phyloP scores from a whole-genome alignment of 2,329 filamentous ascomycete species.

The Westerdykella ornata region DNA sequence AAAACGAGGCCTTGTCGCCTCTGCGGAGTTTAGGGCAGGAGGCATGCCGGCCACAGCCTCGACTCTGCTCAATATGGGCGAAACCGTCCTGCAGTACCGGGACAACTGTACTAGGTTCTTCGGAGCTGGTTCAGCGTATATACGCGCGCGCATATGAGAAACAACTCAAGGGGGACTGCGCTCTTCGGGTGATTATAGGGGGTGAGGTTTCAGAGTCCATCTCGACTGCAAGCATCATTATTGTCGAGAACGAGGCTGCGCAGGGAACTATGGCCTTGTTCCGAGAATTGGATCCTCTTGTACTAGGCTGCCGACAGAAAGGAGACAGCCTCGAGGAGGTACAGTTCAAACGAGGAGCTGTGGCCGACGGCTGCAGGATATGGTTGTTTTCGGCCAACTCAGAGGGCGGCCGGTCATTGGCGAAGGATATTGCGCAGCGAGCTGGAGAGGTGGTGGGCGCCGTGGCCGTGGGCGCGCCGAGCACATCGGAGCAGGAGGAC shows the following conservation, averaged over 20 bases:
- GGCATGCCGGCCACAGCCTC: slow-evolving; percentile 21
- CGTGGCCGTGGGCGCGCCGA: slow-evolving; percentile 9
- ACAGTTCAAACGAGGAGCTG: slow-evolving; percentile 32
- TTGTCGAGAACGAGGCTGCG: slow-evolving; percentile 19
- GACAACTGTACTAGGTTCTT: slow-evolving; percentile 15
- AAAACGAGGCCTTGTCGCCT: slow-evolving; percentile 27
- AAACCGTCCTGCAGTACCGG: slow-evolving; percentile 21
- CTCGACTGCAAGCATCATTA: slow-evolving; percentile 25
- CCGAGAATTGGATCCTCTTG: slow-evolving; percentile 26
- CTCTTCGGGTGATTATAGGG: slow-evolving; percentile 23
- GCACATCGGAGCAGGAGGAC: slow-evolving; percentile 13
- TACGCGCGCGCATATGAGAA: slow-evolving; percentile 34
- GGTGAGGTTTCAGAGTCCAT: slow-evolving; percentile 21
- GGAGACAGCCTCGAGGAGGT: slow-evolving; percentile 35
- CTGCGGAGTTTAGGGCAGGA: slow-evolving; percentile 21
- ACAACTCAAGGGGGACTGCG: slow-evolving; percentile 28
- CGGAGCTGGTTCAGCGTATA: slow-evolving; percentile 29
- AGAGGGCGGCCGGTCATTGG: slow-evolving; percentile 29
- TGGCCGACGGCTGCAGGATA: slow-evolving; percentile 23
- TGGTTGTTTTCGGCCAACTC: slow-evolving; percentile 31
- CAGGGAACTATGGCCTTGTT: slow-evolving; percentile 19
- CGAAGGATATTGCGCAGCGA: slow-evolving; percentile 30
- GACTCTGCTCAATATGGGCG: slow-evolving; percentile 33
- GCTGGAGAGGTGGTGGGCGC: slow-evolving; percentile 27
- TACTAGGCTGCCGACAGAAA: slow-evolving; percentile 31